These are phyloP conservation scores for Dendrobium chrysotoxum DNA, from an alignment of 106 monocot genomes.

Conservation along the genomic window DNA sequence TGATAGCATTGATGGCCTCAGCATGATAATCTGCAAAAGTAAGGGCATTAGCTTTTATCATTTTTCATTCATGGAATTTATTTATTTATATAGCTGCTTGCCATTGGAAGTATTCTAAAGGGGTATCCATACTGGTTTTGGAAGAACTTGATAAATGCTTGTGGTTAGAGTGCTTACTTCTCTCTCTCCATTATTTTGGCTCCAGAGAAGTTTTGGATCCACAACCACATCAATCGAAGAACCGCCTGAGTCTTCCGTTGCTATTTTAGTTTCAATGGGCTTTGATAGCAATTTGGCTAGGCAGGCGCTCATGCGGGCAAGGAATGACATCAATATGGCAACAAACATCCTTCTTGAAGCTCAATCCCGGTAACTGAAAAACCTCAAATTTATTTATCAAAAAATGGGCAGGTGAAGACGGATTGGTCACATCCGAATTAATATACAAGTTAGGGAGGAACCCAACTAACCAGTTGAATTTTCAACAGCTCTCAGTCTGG, in stretches of 20 bases:
- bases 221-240: conserved; percentile 19
- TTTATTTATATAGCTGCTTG: too few relatives aligned
- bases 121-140: neutral
- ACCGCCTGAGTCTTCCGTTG: conserved; percentile 66
- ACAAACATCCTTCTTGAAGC: conserved; percentile 82
- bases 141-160: neutral
- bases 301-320: conserved; percentile 55
- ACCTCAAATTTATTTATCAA: neutral
- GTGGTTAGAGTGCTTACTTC: neutral
- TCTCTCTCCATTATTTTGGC: neutral
- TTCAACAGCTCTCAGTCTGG: neutral
- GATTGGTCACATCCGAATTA: neutral
- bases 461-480: neutral
- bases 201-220: conserved; percentile 33
- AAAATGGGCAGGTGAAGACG: neutral
- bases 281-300: conserved; percentile 68
- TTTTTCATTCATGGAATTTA: neutral
- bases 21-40: neutral
- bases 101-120: neutral
- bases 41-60: neutral
- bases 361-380: conserved; percentile 6
- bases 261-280: conserved; percentile 75
- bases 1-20: neutral
- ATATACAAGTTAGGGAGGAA: neutral
- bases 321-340: conserved; percentile 69